Conservation (phyloP, 1,284 basidiomycete genomes). For the Heliocybe sulcata region DNA sequence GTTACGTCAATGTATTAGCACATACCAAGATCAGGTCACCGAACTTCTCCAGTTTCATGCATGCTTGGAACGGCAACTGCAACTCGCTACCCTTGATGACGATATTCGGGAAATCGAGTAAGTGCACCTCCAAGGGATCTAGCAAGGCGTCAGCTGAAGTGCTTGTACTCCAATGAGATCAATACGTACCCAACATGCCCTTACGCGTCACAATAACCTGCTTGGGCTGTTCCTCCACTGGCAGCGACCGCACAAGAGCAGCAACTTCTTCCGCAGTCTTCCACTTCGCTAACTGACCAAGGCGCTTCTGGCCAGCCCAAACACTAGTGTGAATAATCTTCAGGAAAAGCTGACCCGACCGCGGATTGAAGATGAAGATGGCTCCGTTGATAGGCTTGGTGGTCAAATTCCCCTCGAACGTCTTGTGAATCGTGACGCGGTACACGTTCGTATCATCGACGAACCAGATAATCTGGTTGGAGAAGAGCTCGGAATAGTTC, state of each 20-base stretch:
- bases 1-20: slow-evolving; percentile 4
- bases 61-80: slow-evolving; percentile 98
- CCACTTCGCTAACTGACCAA: slow-evolving; percentile 99
- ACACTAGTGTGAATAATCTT: slow-evolving; percentile 99
- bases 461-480: slow-evolving; percentile 99
- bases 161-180: slow-evolving; percentile 7
- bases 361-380: slow-evolving; percentile 99
- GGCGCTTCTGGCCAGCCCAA: slow-evolving; percentile 99
- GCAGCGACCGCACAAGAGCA: slow-evolving; percentile 91
- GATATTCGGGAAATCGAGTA: slow-evolving; percentile 99
- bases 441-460: slow-evolving; percentile 99
- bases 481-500: slow-evolving; percentile 97
- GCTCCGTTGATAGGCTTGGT: slow-evolving; percentile 99
- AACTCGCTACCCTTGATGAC: slow-evolving; percentile 99
- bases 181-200: slow-evolving; percentile 86
- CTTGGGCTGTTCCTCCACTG: slow-evolving; percentile 99
- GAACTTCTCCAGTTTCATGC: slow-evolving; percentile 99
- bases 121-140: slow-evolving; percentile 96
- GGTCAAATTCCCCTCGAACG: slow-evolving; percentile 99
- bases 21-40: slow-evolving; percentile 89
- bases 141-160: slow-evolving; percentile 1
- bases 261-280: slow-evolving; percentile 99
- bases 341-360: slow-evolving; percentile 96
- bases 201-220: slow-evolving; percentile 99
- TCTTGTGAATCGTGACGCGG: slow-evolving; percentile 99